Evolutionary conservation across 2,329 filamentous ascomycete species (phyloP).

Genomic region (Waltergamsia citrina): DNA sequence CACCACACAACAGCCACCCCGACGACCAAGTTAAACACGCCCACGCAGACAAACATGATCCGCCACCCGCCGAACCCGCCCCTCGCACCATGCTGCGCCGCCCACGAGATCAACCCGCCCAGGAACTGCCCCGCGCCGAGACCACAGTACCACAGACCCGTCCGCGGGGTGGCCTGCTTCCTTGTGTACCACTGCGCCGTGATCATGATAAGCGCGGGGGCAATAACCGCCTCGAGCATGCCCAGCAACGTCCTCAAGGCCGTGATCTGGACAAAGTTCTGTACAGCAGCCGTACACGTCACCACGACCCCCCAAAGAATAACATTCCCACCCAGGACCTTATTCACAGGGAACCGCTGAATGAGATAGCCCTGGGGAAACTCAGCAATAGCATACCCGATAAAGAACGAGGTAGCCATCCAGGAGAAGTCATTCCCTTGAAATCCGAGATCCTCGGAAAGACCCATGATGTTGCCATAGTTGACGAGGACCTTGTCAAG

Average conservation of each 20-base stretch:
- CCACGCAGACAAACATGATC: conserved; percentile 62
- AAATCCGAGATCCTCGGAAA: conserved; percentile 42
- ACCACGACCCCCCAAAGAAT: conserved; percentile 49
- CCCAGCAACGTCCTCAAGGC: conserved; percentile 48
- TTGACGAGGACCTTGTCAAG: conserved; percentile 57
- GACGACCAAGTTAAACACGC: conserved; percentile 29
- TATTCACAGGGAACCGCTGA: conserved; percentile 49
- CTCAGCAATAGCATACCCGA: conserved; percentile 30
- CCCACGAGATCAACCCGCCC: conserved; percentile 53
- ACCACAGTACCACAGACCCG: conserved; percentile 52
- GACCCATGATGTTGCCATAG: conserved; percentile 59
- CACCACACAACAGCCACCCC: conserved; percentile 20
- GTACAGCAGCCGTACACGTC: conserved; percentile 41
- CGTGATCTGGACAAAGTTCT: conserved; percentile 42
- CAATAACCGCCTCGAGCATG: conserved; percentile 51
- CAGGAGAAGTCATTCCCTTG: conserved; percentile 53
- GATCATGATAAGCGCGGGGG: conserved; percentile 50
- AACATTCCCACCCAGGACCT: conserved; percentile 51
- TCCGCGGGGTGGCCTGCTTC: conserved; percentile 48
- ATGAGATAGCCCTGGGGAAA: conserved; percentile 36
- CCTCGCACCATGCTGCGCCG: conserved; percentile 41
- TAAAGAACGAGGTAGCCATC: conserved; percentile 52
- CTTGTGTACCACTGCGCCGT: conserved; percentile 54
- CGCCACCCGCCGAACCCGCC: conserved; percentile 55
- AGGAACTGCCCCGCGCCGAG: conserved; percentile 53